A percentile compares a stretch with the other conserved stretches of the same genome.
These are phyloP conservation scores for Candida nitratophila DNA, from an alignment of 805 yeast species.

Conservation along the genomic window DNA sequence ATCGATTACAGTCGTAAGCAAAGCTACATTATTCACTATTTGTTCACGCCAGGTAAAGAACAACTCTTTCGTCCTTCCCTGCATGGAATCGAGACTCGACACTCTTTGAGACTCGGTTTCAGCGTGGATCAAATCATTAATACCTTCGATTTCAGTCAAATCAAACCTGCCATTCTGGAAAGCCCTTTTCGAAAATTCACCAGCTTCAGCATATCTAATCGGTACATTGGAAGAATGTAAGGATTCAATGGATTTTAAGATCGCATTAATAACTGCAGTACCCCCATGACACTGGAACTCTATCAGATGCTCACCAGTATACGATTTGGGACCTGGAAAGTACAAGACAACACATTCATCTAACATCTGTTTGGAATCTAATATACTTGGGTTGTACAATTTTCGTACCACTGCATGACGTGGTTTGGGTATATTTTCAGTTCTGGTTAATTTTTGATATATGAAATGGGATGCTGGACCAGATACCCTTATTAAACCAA, in stretches of 20 bases:
- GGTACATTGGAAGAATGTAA: slow-evolving; percentile 40
- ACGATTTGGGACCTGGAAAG: slow-evolving; percentile 70
- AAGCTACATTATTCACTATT: slow-evolving; percentile 61
- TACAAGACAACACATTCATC: slow-evolving; percentile 73
- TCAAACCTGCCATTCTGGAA: slow-evolving; percentile 80
- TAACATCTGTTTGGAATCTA: slow-evolving; percentile 31
- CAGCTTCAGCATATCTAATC: slow-evolving; percentile 82
- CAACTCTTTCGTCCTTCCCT: slow-evolving; percentile 52
- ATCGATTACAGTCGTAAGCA: slow-evolving; percentile 83
- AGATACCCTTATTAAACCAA: slow-evolving; percentile 77
- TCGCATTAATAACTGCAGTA: slow-evolving; percentile 68
- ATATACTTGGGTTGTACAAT: slow-evolving; percentile 36
- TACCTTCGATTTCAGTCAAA: slow-evolving; percentile 85
- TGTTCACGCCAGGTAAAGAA: slow-evolving; percentile 62
- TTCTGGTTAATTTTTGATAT: slow-evolving; percentile 38
- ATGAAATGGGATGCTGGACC: slow-evolving; percentile 56
- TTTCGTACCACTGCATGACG: slow-evolving; percentile 53
- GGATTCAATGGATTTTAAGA: slow-evolving; percentile 51
- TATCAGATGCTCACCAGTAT: slow-evolving; percentile 86
- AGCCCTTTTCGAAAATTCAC: slow-evolving; percentile 86
- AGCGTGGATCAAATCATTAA: slow-evolving; percentile 82
- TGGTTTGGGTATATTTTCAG: slow-evolving; percentile 32
- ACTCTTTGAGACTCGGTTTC: slow-evolving; percentile 86
- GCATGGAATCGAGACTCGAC: slow-evolving; percentile 66
- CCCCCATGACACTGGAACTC: slow-evolving; percentile 97